Percentiles rank a stretch among this genome's conserved stretches.
phyloP scores from a whole-genome alignment of 2,329 filamentous ascomycete species.

The Pseudogymnoascus sp. region DNA sequence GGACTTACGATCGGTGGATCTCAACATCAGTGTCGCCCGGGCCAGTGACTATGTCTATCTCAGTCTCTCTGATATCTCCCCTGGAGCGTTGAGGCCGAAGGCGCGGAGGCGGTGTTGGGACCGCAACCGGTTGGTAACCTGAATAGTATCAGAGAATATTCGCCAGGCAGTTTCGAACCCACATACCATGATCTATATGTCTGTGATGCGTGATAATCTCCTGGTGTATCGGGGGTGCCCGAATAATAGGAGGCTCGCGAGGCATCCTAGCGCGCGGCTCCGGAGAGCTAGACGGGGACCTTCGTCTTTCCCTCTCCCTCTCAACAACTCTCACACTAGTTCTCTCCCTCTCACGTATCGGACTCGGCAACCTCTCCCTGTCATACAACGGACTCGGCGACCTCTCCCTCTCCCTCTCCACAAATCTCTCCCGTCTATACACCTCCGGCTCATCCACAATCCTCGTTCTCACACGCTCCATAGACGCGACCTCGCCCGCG shows the following conservation, averaged over 20 bases:
- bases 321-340: slow-evolving; percentile 43
- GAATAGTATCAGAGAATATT: slow-evolving; percentile 31
- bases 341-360: background rate
- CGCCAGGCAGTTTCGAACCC: background rate
- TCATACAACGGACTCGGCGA: slow-evolving; percentile 6
- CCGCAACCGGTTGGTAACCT: slow-evolving; percentile 15
- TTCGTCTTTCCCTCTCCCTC: slow-evolving; percentile 36
- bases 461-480: background rate
- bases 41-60: slow-evolving; percentile 55
- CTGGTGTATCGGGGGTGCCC: slow-evolving; percentile 74
- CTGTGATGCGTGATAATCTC: slow-evolving; percentile 86
- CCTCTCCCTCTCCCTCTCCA: slow-evolving; percentile 3
- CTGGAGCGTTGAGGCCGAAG: slow-evolving; percentile 43
- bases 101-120: slow-evolving; percentile 30
- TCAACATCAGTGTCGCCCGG: slow-evolving; percentile 52
- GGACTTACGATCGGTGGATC: slow-evolving; percentile 32
- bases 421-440: background rate
- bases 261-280: slow-evolving; percentile 31
- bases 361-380: slow-evolving; percentile 36
- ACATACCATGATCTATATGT: slow-evolving; percentile 78
- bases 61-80: slow-evolving; percentile 41
- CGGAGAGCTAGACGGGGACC: slow-evolving; percentile 25
- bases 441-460: slow-evolving; percentile 2
- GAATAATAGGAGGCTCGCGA: slow-evolving; percentile 56
- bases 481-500: background rate